phyloP scores from a whole-genome alignment of 495 filamentous ascomycete genomes.

The Penicillium roqueforti region DNA sequence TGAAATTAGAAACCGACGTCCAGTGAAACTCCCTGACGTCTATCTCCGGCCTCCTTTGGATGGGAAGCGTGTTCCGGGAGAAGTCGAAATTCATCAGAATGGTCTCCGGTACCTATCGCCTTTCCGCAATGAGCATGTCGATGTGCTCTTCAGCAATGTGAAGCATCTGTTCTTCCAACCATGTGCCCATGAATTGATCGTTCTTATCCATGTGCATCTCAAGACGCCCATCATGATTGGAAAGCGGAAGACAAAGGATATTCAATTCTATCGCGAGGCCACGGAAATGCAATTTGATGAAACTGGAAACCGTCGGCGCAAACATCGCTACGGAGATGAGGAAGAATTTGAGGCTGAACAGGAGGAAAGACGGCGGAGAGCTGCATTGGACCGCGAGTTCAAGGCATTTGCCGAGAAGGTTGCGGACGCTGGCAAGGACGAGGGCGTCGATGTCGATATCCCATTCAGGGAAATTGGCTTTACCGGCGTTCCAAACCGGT shows the following conservation, averaged over 20 bases:
- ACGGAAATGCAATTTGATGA: constrained; percentile 99
- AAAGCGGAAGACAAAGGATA: constrained; percentile 97
- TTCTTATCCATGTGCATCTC: constrained; percentile 95
- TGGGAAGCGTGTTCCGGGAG: constrained; percentile 90
- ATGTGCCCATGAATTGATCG: constrained; percentile 90
- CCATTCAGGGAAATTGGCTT: constrained; percentile 96
- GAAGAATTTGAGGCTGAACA: constrained; percentile 99
- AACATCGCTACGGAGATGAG: constrained; percentile 97
- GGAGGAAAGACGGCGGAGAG: constrained; percentile 85
- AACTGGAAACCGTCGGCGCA: constrained; percentile 94
- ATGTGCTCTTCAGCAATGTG: constrained; percentile 97
- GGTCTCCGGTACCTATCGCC: constrained; percentile 94
- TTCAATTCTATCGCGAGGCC: constrained; percentile 97
- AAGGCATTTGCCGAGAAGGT: constrained; percentile 98
- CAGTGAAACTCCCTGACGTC: constrained; percentile 79
- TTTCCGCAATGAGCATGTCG: constrained; percentile 77
- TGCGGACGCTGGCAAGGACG: constrained; percentile 81
- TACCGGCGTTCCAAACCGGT: constrained; percentile 90
- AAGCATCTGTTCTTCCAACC: constrained; percentile 99
- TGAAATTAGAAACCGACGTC: constrained; percentile 87
- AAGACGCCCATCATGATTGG: constrained; percentile 98
- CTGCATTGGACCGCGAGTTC: constrained; percentile 91
- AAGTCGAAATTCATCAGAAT: constrained; percentile 96
- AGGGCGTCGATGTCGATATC: constrained; percentile 85
- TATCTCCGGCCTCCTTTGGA: constrained; percentile 93